Percentiles rank a stretch among this genome's conserved stretches.
phyloP scores from a whole-genome alignment of 73 alveolate species.

The Paramecium sexaurelia region DNA sequence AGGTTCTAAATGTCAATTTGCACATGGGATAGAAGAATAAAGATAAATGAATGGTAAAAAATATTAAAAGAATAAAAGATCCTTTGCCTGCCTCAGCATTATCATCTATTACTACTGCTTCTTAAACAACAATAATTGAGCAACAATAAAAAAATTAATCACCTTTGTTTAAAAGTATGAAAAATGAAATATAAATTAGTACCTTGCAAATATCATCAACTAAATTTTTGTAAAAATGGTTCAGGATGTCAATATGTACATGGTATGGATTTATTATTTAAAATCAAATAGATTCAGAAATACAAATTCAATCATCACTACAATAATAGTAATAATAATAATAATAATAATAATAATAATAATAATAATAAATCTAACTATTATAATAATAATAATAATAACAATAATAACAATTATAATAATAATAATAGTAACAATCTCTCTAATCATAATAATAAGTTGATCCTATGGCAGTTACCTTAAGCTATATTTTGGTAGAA shows the following conservation, averaged over 20 bases:
- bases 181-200: neutral
- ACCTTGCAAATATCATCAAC: constrained; percentile 29
- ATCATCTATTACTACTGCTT: neutral
- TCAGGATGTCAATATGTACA: constrained; percentile 36
- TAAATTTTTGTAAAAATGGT: constrained; percentile 53
- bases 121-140: neutral
- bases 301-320: neutral
- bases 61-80: neutral
- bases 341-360: neutral
- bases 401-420: neutral
- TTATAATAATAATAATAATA: neutral
- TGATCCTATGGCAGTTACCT: neutral
- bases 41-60: constrained; percentile 16
- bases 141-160: neutral
- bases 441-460: neutral
- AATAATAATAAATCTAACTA: neutral
- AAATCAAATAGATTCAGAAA: neutral
- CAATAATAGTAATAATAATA: neutral
- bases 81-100: constrained; percentile 48
- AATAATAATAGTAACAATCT: neutral
- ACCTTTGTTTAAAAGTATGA: constrained; percentile 32
- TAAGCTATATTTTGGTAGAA: neutral
- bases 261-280: neutral
- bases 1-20: constrained; percentile 49
- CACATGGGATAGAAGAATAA: constrained; percentile 45